Evolutionary conservation across 352 stramenopile species (phyloP).

Genomic region (Globisporangium splendens): DNA sequence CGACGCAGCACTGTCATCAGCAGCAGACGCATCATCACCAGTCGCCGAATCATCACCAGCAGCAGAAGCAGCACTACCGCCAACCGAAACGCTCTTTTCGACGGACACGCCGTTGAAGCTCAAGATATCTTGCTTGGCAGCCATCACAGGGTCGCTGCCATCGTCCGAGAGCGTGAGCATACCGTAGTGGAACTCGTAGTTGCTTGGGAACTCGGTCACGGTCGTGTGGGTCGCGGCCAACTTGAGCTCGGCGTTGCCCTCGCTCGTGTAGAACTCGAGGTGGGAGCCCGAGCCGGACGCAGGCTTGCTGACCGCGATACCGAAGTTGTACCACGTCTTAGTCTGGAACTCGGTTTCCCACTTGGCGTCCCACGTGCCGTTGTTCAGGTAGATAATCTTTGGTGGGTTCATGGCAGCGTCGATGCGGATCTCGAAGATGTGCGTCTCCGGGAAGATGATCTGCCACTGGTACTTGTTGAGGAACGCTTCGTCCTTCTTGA

Average conservation of each 20-base stretch:
- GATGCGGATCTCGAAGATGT: conserved; percentile 56
- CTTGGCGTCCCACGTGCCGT: conserved; percentile 39
- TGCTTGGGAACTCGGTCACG: conserved; percentile 18
- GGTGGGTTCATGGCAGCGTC: conserved; percentile 32
- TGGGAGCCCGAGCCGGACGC: conserved; percentile 14
- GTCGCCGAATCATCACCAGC: too few species aligned
- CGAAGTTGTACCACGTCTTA: conserved; percentile 68
- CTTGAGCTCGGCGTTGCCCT: conserved; percentile 28
- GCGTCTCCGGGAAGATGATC: conserved; percentile 53
- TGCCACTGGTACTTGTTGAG: conserved; percentile 57
- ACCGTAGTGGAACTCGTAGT: conserved; percentile 28
- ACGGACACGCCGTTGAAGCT: too few species aligned
- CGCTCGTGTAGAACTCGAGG: conserved; percentile 51
- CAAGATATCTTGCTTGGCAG: too few species aligned
- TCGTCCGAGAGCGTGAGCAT: conserved; percentile 44
- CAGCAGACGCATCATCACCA: too few species aligned
- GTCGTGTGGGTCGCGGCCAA: conserved; percentile 32
- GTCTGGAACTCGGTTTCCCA: conserved; percentile 43
- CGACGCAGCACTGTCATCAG: too few species aligned
- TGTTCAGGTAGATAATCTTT: conserved; percentile 52
- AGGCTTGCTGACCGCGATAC: conserved; percentile 31
- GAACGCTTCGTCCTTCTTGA: conserved; percentile 44
- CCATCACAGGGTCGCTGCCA: conserved; percentile 17
- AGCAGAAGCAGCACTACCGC: too few species aligned
- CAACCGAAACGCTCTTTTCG: too few species aligned